Conservation (phyloP, 805 yeast genomes). For the Ogataea pilisensis region DNA sequence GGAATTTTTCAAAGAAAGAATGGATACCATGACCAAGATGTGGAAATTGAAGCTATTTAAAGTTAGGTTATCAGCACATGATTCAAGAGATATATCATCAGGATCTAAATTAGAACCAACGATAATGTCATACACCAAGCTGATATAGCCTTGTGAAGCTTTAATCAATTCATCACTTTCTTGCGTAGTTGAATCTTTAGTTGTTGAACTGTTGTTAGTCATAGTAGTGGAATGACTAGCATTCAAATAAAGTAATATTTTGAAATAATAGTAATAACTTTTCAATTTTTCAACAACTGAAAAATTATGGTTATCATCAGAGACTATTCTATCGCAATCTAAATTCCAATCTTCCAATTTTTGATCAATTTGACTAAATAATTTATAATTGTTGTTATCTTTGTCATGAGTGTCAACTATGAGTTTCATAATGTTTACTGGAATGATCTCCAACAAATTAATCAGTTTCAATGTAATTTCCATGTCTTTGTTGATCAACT, state of each 20-base stretch:
- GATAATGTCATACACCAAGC: constrained; percentile 22
- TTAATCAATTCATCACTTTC: constrained; percentile 11
- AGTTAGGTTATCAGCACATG: constrained; percentile 24
- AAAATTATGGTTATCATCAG: constrained; percentile 18
- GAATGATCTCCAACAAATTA: constrained; percentile 30
- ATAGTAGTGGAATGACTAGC: too few species aligned
- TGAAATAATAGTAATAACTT: constrained; percentile 29
- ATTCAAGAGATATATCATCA: constrained; percentile 12
- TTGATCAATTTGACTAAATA: constrained; percentile 17
- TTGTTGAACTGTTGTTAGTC: too few species aligned
- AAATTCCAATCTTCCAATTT: constrained; percentile 26
- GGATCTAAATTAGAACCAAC: constrained; percentile 13
- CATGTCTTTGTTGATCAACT: constrained; percentile 32
- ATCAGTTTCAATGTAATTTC: constrained; percentile 30
- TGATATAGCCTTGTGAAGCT: constrained; percentile 19
- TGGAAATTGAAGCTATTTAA: constrained; percentile 32
- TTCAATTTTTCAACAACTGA: constrained; percentile 25
- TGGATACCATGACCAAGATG: constrained; percentile 24
- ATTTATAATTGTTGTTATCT: constrained; percentile 8
- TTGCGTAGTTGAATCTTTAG: constrained; percentile 4
- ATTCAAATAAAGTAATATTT: constrained; percentile 23
- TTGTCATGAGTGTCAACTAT: not conserved
- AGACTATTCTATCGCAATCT: constrained; percentile 14
- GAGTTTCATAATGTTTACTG: constrained; percentile 7
- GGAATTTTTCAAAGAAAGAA: constrained; percentile 18